Evolutionary conservation across 495 filamentous ascomycete genomes (phyloP).

Genomic region (Penicillium manginii): DNA sequence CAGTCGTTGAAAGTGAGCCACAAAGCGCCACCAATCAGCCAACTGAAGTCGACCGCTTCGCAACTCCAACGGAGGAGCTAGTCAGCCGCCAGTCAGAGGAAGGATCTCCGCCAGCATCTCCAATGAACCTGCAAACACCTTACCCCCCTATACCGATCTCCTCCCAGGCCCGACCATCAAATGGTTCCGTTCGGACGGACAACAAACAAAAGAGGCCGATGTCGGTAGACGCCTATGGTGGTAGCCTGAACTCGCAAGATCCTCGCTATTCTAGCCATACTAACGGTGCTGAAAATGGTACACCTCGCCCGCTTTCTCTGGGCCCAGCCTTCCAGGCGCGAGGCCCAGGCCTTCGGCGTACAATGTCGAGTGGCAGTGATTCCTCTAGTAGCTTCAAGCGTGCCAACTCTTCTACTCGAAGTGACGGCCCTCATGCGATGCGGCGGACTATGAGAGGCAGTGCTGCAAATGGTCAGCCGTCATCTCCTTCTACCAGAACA

Average conservation of each 20-base stretch:
- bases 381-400: constrained; percentile 67
- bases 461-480: constrained; percentile 26
- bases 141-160: constrained; percentile 24
- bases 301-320: constrained; percentile 33
- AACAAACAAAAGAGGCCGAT: constrained; percentile 27
- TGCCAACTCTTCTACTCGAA: constrained; percentile 39
- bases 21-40: constrained; percentile 20
- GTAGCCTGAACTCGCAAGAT: constrained; percentile 16
- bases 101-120: constrained; percentile 23
- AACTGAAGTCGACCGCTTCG: constrained; percentile 27
- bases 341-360: constrained; percentile 26
- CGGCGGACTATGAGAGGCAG: constrained; percentile 56
- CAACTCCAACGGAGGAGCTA: constrained; percentile 26
- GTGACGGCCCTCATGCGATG: constrained; percentile 51
- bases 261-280: constrained; percentile 16
- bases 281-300: constrained; percentile 11
- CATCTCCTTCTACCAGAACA: constrained; percentile 32
- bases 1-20: constrained; percentile 17
- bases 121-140: constrained; percentile 23
- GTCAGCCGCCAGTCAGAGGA: constrained; percentile 16
- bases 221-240: constrained; percentile 26
- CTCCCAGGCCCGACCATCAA: constrained; percentile 11
- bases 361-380: constrained; percentile 58
- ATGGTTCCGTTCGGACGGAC: constrained; percentile 17
- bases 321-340: constrained; percentile 25